phyloP scores from a whole-genome alignment of 2,329 filamentous ascomycete genomes.

The Drechslerella coelobrocha region DNA sequence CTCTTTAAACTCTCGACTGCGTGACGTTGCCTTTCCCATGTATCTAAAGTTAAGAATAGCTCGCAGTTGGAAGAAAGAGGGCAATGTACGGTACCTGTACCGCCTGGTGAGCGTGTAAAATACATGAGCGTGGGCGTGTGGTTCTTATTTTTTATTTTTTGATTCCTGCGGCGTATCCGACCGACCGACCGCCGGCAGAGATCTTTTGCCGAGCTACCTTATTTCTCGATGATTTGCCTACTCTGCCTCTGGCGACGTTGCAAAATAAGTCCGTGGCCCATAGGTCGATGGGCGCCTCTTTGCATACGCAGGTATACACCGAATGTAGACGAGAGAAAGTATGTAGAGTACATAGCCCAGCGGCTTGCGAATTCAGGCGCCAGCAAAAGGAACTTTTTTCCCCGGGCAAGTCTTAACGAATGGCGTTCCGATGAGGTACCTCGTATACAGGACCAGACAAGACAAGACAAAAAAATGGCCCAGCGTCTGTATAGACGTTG shows the following conservation, averaged over 20 bases:
- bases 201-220: conserved; percentile 20
- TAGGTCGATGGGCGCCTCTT: conserved; percentile 32
- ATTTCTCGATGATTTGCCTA: conserved; percentile 15
- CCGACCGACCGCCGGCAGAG: conserved; percentile 12
- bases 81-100: conserved; percentile 10
- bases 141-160: conserved; percentile 6
- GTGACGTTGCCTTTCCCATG: conserved; percentile 20
- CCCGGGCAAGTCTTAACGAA: conserved; percentile 48
- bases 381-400: conserved; percentile 27
- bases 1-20: conserved; percentile 16
- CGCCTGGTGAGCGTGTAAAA: conserved; percentile 33
- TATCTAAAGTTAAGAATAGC: conserved; percentile 20
- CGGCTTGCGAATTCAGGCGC: conserved; percentile 29
- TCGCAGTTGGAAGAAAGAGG: background rate
- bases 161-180: conserved; percentile 43
- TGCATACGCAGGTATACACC: conserved; percentile 19
- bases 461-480: too few species aligned
- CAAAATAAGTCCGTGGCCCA: conserved; percentile 48
- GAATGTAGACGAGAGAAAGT: background rate
- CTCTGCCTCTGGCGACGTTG: conserved; percentile 17
- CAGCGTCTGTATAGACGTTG: conserved; percentile 49
- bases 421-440: too few species aligned
- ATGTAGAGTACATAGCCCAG: background rate
- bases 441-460: conserved; percentile 18
- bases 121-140: background rate